Base-by-base conservation (phyloP, 352 stramenopile species). In the Phytophthora colocasiae region DNA sequence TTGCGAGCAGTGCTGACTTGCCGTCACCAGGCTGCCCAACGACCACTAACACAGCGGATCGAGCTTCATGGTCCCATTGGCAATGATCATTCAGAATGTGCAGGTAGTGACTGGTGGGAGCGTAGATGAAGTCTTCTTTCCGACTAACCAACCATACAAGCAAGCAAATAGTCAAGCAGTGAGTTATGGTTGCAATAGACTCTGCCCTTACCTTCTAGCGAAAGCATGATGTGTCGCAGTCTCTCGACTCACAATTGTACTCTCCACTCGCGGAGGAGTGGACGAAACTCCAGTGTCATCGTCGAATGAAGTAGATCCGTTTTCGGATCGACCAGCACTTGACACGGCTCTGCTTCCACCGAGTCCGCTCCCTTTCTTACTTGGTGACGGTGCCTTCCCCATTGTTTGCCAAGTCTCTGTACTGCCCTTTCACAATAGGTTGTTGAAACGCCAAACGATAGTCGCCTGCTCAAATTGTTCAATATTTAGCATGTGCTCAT, bases 1-100 rank as follows among this genome's bases (percentile, higher is more conserved):
- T 86, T 0, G 85, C 78, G 2, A 95, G 71, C 34, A 95, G 57
- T n/a, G 87, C 74, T 6, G 87, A 92, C 57, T 95, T 95, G 19
- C 87, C 85, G n/a, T 78, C 77, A 2, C 83, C 87, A 6, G 87
- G 71, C 19, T 83, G 71, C 8, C 83, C 80, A 44, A 93, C 69
- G 5, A 93, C 80, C 0, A 85, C 85, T 6, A 93, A 55, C 8
- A 93, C 43, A 36, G 83, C 71, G 12, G 80, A 86, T 27, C 63
- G 46, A 29, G 54, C 34, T 19, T 80, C 62, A 29, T 53, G 60
- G 34, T 73, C 66, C 68, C 71, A 78, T 57, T 85, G 64, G 32
- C 87, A 95, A 71, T 92, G 83, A 46, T 91, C 82, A 51, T 91
- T 83, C 34, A 95, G 58, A 31, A 93, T 57, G 12, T 66, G 80